A percentile compares a stretch with the other conserved stretches of the same genome.
Evolutionary conservation across 2,329 filamentous ascomycete species (phyloP).

Genomic region (Epichloe sylvatica): DNA sequence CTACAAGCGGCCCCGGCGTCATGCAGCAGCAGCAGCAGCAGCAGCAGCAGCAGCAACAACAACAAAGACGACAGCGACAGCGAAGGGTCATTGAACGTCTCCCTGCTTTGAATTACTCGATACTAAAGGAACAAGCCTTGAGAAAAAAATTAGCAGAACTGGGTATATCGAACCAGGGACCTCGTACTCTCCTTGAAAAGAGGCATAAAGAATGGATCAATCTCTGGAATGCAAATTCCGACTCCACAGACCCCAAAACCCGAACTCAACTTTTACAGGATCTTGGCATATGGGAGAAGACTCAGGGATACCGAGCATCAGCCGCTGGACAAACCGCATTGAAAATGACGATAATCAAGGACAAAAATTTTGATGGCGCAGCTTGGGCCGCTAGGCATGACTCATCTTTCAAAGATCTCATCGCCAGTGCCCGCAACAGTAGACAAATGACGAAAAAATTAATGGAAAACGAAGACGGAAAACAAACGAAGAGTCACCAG

Average conservation of each 20-base stretch:
- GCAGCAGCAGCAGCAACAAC: background rate
- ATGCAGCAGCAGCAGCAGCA: background rate
- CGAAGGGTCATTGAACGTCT: conserved; percentile 41
- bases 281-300: conserved; percentile 74
- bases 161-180: conserved; percentile 59
- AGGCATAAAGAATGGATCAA: conserved; percentile 91
- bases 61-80: conserved; percentile 7
- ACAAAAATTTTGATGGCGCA: conserved; percentile 74
- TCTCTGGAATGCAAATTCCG: conserved; percentile 93
- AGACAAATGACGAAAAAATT: conserved; percentile 23
- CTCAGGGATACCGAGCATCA: conserved; percentile 50
- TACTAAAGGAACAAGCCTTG: conserved; percentile 67
- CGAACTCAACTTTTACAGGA: conserved; percentile 64
- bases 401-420: conserved; percentile 62
- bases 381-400: conserved; percentile 64
- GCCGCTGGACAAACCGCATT: conserved; percentile 22
- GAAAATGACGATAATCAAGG: conserved; percentile 45
- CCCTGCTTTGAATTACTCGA: conserved; percentile 70
- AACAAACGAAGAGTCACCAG: background rate
- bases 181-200: conserved; percentile 55
- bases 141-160: conserved; percentile 71
- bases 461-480: background rate
- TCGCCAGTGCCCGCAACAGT: conserved; percentile 50
- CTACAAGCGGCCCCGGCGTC: conserved; percentile 11
- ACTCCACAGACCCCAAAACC: conserved; percentile 58